phyloP scores from a whole-genome alignment of 1,139 yeast genomes.

The Taiozyma sp. region DNA sequence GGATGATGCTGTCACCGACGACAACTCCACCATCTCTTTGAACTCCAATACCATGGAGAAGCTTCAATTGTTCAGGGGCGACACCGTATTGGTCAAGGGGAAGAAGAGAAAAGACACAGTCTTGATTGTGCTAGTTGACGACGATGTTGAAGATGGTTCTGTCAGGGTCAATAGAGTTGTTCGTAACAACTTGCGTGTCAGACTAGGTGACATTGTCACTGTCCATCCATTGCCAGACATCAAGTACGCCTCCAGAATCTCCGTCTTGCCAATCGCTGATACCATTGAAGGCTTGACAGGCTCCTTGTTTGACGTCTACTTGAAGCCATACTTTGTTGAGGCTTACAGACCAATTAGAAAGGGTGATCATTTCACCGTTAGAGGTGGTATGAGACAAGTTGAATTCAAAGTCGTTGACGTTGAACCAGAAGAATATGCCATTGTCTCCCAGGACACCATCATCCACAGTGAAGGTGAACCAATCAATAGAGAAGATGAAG shows the following conservation, averaged over 20 bases:
- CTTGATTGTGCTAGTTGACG: conserved; percentile 93
- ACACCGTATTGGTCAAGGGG: conserved; percentile 94
- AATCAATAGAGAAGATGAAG: conserved; percentile 98
- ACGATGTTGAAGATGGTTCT: conserved; percentile 93
- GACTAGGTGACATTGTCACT: conserved; percentile 88
- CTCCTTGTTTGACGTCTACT: conserved; percentile 91
- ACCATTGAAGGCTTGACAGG: conserved; percentile 98
- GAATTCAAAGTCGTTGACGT: conserved; percentile 98
- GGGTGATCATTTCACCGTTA: conserved; percentile 92
- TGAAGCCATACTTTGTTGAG: conserved; percentile 97
- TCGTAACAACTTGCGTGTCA: conserved; percentile 88
- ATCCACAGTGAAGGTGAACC: conserved; percentile 99
- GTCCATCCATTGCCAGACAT: conserved; percentile 97
- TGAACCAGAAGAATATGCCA: conserved; percentile 96
- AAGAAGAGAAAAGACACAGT: conserved; percentile 98
- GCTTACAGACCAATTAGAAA: conserved; percentile 98
- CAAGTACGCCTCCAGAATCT: conserved; percentile 87
- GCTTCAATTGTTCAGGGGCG: conserved; percentile 94
- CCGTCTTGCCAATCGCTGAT: conserved; percentile 96
- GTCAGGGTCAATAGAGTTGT: conserved; percentile 94
- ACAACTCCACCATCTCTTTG: conserved; percentile 93
- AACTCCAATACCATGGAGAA: conserved; percentile 94
- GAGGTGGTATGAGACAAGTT: conserved; percentile 99
- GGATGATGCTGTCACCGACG: conserved; percentile 96
- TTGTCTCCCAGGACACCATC: conserved; percentile 96